These are phyloP conservation scores for Noccaea caerulescens DNA, from an alignment of 345 rosid species.

Conservation along the genomic window DNA sequence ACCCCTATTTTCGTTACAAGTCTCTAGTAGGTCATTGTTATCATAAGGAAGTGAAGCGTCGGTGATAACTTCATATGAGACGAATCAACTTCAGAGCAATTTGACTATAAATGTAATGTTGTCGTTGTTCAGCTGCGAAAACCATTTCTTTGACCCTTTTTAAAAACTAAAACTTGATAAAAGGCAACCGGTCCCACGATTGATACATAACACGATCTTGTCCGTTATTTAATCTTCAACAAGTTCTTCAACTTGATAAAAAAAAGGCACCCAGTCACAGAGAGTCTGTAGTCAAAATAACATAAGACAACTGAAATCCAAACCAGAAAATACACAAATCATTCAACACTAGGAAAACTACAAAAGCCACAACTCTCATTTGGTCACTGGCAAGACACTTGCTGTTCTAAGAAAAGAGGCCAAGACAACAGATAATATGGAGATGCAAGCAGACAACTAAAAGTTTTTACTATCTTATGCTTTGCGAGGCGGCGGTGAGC, in stretches of 20 bases:
- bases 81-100: no score
- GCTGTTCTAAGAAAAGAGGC: conserved; percentile 8
- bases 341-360: conserved; percentile 27
- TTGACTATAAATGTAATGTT: no score
- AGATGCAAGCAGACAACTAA: conserved; percentile 4
- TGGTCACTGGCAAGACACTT: conserved; percentile 23
- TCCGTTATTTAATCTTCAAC: neutral
- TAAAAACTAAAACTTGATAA: no score
- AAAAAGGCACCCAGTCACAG: no score
- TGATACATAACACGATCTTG: neutral
- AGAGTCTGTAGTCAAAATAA: neutral
- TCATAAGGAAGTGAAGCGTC: no score
- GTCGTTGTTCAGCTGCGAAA: no score
- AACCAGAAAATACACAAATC: conserved; percentile 10
- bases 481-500: conserved; percentile 79
- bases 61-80: no score
- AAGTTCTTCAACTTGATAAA: neutral
- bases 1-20: no score
- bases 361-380: conserved; percentile 28
- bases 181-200: no score
- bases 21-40: no score
- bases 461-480: conserved; percentile 22
- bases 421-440: neutral
- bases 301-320: conserved; percentile 4
- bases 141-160: no score